Conservation (phyloP, 176 grass and related monocot species). For the Dactylis glomerata region DNA sequence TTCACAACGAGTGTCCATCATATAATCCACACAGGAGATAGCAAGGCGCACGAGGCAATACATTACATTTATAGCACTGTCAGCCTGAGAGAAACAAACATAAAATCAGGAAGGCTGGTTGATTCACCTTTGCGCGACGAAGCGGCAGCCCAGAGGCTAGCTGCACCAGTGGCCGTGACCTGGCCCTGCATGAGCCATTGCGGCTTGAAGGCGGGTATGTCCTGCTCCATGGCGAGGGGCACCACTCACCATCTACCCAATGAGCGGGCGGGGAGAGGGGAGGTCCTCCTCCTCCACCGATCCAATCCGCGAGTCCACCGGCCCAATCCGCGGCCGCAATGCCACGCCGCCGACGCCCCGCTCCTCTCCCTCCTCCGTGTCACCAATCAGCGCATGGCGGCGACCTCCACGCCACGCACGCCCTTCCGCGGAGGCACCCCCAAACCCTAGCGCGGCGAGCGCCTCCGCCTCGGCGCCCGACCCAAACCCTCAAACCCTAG, state of each 20-base stretch:
- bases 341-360: background rate
- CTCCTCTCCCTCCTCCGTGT: background rate
- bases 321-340: constrained; percentile 5
- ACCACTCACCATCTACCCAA: constrained; percentile 61
- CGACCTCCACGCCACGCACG: background rate
- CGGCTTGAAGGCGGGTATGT: constrained; percentile 47
- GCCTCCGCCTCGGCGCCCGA: background rate
- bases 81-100: background rate
- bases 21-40: constrained; percentile 13
- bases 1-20: background rate
- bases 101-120: constrained; percentile 2
- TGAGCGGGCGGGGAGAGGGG: constrained; percentile 25
- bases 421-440: constrained; percentile 1
- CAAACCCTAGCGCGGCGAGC: constrained; percentile 36
- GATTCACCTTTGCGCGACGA: constrained; percentile 43
- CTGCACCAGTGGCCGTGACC: constrained; percentile 13
- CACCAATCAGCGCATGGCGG: constrained; percentile 15
- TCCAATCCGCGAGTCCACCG: constrained; percentile 12
- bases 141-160: constrained; percentile 33
- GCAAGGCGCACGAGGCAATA: background rate
- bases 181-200: constrained; percentile 49
- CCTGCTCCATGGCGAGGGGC: constrained; percentile 52
- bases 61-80: constrained; percentile 7
- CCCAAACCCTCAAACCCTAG: constrained; percentile 19
- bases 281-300: constrained; percentile 29